Conservation (phyloP, 768 basidiomycete genomes). For the Hypsizygus marmoreus region DNA sequence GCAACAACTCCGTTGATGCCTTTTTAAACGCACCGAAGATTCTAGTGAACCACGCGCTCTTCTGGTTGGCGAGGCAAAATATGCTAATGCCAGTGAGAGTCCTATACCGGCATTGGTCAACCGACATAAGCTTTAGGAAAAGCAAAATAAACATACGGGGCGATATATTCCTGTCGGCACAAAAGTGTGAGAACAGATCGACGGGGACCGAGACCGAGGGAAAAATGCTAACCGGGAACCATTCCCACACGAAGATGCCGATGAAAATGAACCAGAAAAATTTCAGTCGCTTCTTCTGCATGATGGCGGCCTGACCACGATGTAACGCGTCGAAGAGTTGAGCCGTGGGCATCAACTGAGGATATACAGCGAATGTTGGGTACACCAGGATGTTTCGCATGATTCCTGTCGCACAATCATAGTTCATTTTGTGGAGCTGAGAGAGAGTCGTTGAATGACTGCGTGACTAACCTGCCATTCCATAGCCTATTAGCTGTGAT, state of each 20-base stretch:
- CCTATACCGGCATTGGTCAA: constrained; percentile 17
- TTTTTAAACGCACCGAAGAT: constrained; percentile 46
- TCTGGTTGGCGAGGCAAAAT: constrained; percentile 51
- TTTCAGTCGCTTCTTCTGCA: constrained; percentile 52
- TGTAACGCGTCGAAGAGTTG: constrained; percentile 45
- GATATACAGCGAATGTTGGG: constrained; percentile 44
- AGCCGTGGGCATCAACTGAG: constrained; percentile 37
- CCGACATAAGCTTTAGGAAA: neutral
- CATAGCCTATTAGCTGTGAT: constrained; percentile 41
- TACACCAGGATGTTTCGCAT: constrained; percentile 48
- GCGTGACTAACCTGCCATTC: constrained; percentile 28
- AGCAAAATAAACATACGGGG: constrained; percentile 29
- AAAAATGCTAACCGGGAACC: constrained; percentile 58
- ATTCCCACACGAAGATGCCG: constrained; percentile 56
- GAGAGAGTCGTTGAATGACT: too few relatives aligned
- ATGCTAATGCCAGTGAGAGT: constrained; percentile 60
- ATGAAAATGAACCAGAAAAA: constrained; percentile 56
- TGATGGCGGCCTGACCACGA: constrained; percentile 38
- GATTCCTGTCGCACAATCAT: constrained; percentile 25
- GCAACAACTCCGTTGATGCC: neutral
- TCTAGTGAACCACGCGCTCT: constrained; percentile 51
- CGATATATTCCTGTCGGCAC: constrained; percentile 39
- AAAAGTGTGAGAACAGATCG: too few relatives aligned
- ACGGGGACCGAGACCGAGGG: too few relatives aligned
- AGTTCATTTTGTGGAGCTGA: too few relatives aligned